Evolutionary conservation across 202 grass and related monocot species (phyloP).

Genomic region (Carex arenaria): DNA sequence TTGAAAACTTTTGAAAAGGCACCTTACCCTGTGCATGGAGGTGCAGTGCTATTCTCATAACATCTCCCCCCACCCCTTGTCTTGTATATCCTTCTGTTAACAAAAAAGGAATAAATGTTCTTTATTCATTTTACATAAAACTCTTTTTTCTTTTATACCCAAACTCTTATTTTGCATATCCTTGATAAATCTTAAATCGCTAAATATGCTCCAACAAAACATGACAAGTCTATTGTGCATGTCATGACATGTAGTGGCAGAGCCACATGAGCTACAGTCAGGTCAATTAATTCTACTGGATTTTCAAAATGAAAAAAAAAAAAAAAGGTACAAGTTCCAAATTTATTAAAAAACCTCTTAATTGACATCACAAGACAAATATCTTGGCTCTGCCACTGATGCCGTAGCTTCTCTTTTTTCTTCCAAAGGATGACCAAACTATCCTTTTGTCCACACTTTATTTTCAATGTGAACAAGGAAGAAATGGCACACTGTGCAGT

Average conservation of each 20-base stretch:
- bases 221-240: neutral
- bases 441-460: neutral
- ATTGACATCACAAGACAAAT: neutral
- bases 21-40: slow-evolving; percentile 68
- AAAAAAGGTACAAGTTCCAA: too few relatives aligned
- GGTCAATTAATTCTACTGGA: neutral
- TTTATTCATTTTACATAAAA: neutral
- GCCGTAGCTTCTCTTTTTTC: neutral
- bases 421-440: neutral
- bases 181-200: neutral
- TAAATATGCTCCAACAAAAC: neutral
- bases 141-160: neutral
- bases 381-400: neutral
- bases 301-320: neutral
- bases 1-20: neutral
- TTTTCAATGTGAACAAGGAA: neutral
- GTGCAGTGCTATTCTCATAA: slow-evolving; percentile 71
- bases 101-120: neutral
- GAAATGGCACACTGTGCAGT: neutral
- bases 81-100: slow-evolving; percentile 81
- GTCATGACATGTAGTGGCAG: neutral
- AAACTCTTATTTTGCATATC: neutral
- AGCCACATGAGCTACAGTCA: neutral
- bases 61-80: slow-evolving; percentile 42
- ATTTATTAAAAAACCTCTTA: neutral